phyloP scores from a whole-genome alignment of 2,329 filamentous ascomycete species.

The Pseudophaeomoniella oleicola region DNA sequence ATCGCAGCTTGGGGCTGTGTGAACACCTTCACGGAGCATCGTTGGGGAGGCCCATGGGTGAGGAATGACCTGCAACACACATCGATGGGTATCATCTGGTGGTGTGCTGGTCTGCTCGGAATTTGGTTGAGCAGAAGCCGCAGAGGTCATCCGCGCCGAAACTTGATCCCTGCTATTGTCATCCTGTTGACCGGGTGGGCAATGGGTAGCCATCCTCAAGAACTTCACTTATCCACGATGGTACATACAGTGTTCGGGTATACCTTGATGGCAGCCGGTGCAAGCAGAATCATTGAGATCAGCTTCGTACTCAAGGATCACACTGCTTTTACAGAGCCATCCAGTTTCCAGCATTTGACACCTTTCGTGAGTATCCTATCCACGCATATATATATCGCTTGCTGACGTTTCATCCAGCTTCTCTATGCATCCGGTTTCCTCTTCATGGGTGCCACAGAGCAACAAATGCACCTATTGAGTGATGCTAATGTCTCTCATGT shows the following conservation, averaged over 20 bases:
- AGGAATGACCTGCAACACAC: slow-evolving; percentile 95
- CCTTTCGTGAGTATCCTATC: slow-evolving; percentile 47
- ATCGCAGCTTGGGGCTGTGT: slow-evolving; percentile 94
- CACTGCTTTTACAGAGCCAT: slow-evolving; percentile 54
- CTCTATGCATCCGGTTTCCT: slow-evolving; percentile 86
- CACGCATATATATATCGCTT: slow-evolving; percentile 2
- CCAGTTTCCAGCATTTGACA: slow-evolving; percentile 58
- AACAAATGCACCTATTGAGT: slow-evolving; percentile 74
- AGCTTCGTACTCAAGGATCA: slow-evolving; percentile 70
- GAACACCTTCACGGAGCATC: slow-evolving; percentile 96
- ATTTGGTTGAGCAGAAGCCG: slow-evolving; percentile 81
- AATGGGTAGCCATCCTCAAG: slow-evolving; percentile 85
- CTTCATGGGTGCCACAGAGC: slow-evolving; percentile 95
- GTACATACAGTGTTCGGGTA: slow-evolving; percentile 87
- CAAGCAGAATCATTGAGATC: slow-evolving; percentile 79
- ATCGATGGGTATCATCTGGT: slow-evolving; percentile 99
- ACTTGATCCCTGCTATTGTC: slow-evolving; percentile 83
- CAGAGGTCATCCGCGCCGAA: slow-evolving; percentile 74
- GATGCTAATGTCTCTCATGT: slow-evolving; percentile 70
- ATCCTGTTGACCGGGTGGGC: slow-evolving; percentile 87
- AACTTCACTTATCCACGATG: slow-evolving; percentile 68
- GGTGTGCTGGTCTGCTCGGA: slow-evolving; percentile 80
- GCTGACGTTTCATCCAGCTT: slow-evolving; percentile 40
- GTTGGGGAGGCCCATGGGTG: slow-evolving; percentile 81
- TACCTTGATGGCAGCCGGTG: slow-evolving; percentile 79